Evolutionary conservation across 192 early-diverging fungal genomes (phyloP).

Genomic region (Backusella tuberculispora): DNA sequence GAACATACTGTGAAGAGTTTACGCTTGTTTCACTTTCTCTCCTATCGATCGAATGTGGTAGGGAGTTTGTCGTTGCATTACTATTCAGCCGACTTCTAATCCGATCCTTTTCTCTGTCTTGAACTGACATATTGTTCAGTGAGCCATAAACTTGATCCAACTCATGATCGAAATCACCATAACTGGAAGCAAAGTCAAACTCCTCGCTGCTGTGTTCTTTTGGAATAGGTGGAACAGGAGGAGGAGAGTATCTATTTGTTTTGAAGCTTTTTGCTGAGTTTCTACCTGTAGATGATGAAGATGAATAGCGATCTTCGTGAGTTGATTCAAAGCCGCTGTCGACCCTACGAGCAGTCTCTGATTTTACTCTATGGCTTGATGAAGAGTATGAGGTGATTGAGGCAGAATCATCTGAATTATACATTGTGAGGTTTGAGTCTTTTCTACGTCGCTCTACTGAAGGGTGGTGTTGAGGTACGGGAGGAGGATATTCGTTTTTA

Average conservation of each 20-base stretch:
- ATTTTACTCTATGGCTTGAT: slow-evolving; percentile 13
- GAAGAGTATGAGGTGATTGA: slow-evolving; percentile 33
- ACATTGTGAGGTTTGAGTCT: slow-evolving; percentile 22
- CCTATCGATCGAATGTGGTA: slow-evolving; percentile 1
- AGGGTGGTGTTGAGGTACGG: slow-evolving; percentile 8
- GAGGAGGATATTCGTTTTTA: neutral
- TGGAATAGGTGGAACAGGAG: slow-evolving; percentile 41
- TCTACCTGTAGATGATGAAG: slow-evolving; percentile 27
- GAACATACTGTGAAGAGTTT: neutral
- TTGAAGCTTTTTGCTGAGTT: slow-evolving; percentile 36
- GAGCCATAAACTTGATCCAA: slow-evolving; percentile 30
- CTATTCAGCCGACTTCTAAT: slow-evolving; percentile 25
- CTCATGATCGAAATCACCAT: slow-evolving; percentile 21
- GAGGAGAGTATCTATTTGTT: slow-evolving; percentile 18
- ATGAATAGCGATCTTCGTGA: slow-evolving; percentile 39
- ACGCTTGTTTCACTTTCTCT: slow-evolving; percentile 13
- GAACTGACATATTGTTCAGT: slow-evolving; percentile 6
- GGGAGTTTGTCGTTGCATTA: neutral
- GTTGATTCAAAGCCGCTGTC: slow-evolving; percentile 46
- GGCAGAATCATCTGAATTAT: slow-evolving; percentile 25
- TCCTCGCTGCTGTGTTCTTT: neutral
- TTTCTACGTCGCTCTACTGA: slow-evolving; percentile 26
- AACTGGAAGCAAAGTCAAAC: slow-evolving; percentile 1
- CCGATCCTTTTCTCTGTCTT: slow-evolving; percentile 22
- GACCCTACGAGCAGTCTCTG: slow-evolving; percentile 28